A percentile compares a stretch with the other conserved stretches of the same genome.
phyloP scores from a whole-genome alignment of 805 yeast species.

The Teunomyces gatunensis region DNA sequence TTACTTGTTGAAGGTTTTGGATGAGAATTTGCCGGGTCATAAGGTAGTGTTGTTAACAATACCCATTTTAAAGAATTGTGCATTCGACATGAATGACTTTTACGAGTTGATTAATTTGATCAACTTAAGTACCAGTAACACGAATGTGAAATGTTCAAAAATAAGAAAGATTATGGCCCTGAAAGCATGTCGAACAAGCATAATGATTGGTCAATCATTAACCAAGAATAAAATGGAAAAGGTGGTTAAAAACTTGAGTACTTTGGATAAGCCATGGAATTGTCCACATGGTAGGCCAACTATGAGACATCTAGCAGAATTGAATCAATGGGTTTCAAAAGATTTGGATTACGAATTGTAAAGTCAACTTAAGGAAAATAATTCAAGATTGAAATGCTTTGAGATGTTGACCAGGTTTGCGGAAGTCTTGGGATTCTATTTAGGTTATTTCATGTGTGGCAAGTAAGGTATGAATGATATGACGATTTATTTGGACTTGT shows the following conservation, averaged over 20 bases:
- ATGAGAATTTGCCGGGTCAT: slow-evolving; percentile 53
- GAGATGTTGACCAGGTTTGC: no score
- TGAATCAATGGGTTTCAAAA: slow-evolving; percentile 23
- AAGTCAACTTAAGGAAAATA: neutral
- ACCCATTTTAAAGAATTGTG: slow-evolving; percentile 70
- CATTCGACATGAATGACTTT: slow-evolving; percentile 68
- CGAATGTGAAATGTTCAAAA: slow-evolving; percentile 62
- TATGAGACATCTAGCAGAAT: slow-evolving; percentile 79
- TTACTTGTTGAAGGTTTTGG: slow-evolving; percentile 52
- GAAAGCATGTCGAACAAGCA: slow-evolving; percentile 92
- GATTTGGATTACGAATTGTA: slow-evolving; percentile 8
- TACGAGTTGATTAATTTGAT: slow-evolving; percentile 72
- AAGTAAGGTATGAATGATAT: no score
- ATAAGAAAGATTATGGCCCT: slow-evolving; percentile 83
- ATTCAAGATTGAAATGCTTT: no score
- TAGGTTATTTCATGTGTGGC: no score
- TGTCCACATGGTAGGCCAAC: slow-evolving; percentile 99
- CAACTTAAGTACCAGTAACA: slow-evolving; percentile 40
- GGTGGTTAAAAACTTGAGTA: slow-evolving; percentile 67
- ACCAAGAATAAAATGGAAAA: slow-evolving; percentile 56
- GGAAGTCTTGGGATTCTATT: no score
- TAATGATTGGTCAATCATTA: slow-evolving; percentile 87
- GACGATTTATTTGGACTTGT: no score
- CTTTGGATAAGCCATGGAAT: slow-evolving; percentile 90
- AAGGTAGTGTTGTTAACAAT: slow-evolving; percentile 56